Evolutionary conservation across 257 asterid species (phyloP), one percentile per base, ranked within the genome.

Genomic region (Nicotiana otophora): DNA sequence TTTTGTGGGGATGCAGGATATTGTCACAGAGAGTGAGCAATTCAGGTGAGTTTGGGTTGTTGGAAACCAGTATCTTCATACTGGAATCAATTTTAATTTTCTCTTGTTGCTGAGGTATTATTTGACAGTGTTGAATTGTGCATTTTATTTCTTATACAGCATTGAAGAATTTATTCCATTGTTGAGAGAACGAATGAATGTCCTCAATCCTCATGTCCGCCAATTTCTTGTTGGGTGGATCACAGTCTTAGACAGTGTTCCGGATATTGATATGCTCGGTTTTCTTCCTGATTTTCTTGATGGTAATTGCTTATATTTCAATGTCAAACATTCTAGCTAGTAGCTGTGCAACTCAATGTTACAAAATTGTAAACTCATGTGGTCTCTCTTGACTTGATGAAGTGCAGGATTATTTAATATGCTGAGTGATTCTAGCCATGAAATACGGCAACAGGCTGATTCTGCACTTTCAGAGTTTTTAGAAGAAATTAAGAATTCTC

Each of bases 221-320:
- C 99, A 94, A 84, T 96, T 96, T 89, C 88, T 96, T 92, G 99
- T 96, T 10, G 99, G 99, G 82, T 96, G 99, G 99, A 96, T 96
- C 88, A 96, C 99, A 72, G 99, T 96, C 83, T 91, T 96, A 77
- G 99, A 96, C 86, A 96, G 99, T 86, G 99, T 96, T 86, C 99
- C 99, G 15, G 99, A 95, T 83, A 96, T 96, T 70, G 99, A 96
- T 89, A 96, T 96, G 99, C 93, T 96, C 84, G 99, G 99, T 48
- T 96, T 96, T 90, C 98, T 96, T 82, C 99, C 99, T 79, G 99
- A 96, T 88, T 96, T 96, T 89, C 99, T 96, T 84, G 99, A 96
- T 88, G 99, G 99, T 96, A 84, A 85, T 81, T 67, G 17, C 78
- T 64, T 70, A 14, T 92, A 85, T 65, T 81, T 83, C 51, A 66